A percentile compares a stretch with the other conserved stretches of the same genome.
These are phyloP conservation scores for Pichia deserticola DNA, from an alignment of 805 yeast genomes.

Conservation along the genomic window DNA sequence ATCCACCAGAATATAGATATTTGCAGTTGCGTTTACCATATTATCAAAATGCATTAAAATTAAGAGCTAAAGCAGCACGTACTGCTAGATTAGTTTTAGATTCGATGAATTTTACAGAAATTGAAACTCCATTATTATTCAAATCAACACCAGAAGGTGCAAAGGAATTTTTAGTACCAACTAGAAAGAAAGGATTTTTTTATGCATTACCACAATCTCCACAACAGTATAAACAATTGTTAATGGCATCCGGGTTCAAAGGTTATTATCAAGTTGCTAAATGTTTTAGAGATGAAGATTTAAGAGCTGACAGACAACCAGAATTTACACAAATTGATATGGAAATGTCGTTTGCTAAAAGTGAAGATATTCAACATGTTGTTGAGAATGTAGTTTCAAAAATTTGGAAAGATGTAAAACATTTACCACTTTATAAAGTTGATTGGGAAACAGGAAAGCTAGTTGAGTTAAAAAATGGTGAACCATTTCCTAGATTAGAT, in stretches of 20 bases:
- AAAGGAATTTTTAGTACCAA: conserved; percentile 89
- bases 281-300: conserved; percentile 94
- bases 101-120: conserved; percentile 53
- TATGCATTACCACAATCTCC: conserved; percentile 97
- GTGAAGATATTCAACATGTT: conserved; percentile 56
- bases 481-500: conserved; percentile 39
- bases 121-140: conserved; percentile 89
- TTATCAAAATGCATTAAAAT: conserved; percentile 48
- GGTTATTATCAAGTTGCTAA: conserved; percentile 85
- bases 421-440: conserved; percentile 32
- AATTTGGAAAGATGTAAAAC: conserved; percentile 48
- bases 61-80: conserved; percentile 49
- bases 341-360: conserved; percentile 80
- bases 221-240: conserved; percentile 90
- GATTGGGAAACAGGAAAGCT: conserved; percentile 26
- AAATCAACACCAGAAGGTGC: conserved; percentile 99
- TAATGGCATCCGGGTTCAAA: conserved; percentile 90
- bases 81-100: conserved; percentile 33
- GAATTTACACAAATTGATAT: conserved; percentile 96
- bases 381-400: conserved; percentile 50
- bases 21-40: conserved; percentile 62
- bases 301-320: conserved; percentile 92
- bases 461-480: conserved; percentile 19
- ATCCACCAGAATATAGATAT: conserved; percentile 77
- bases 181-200: conserved; percentile 52